Percentiles rank a stretch among this genome's conserved stretches.
Evolutionary conservation across 2,329 filamentous ascomycete species (phyloP).

Genomic region (Fusarium albosuccineum): DNA sequence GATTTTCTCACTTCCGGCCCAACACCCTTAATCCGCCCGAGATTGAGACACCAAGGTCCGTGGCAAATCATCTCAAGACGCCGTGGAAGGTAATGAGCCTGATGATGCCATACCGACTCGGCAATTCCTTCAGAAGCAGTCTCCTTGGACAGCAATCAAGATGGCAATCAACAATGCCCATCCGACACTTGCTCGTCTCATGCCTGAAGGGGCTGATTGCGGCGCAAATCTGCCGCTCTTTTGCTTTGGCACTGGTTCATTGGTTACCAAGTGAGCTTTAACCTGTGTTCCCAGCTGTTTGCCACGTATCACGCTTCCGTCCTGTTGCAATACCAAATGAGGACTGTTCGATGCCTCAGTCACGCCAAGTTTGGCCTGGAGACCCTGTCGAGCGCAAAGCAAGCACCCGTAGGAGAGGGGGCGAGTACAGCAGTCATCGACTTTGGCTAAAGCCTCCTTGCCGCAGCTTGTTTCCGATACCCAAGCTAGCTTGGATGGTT

Average conservation of each 20-base stretch:
- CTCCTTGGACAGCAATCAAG: neutral
- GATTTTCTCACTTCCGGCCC: neutral
- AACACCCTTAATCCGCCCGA: neutral
- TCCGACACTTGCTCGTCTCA: neutral
- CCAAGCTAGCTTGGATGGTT: constrained; percentile 19
- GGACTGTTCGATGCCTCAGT: constrained; percentile 1
- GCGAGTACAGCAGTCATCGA: constrained; percentile 35
- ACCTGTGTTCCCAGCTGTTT: constrained; percentile 29
- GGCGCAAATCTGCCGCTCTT: constrained; percentile 8
- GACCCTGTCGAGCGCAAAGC: constrained; percentile 33
- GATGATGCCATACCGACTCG: neutral
- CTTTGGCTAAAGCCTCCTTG: constrained; percentile 25
- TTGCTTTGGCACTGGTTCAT: constrained; percentile 26
- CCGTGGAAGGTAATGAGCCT: neutral
- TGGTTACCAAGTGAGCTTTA: constrained; percentile 43
- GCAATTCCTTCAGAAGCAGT: neutral
- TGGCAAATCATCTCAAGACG: neutral
- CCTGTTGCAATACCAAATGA: constrained; percentile 10
- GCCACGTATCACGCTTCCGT: constrained; percentile 35
- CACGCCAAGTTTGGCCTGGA: constrained; percentile 8
- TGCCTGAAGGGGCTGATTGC: constrained; percentile 12
- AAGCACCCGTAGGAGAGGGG: constrained; percentile 30
- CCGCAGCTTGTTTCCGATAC: constrained; percentile 22
- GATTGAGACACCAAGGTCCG: neutral
- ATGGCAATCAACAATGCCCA: neutral